Evolutionary conservation across 1,284 basidiomycete species (phyloP).

Genomic region (Cutaneotrichosporon sp.): DNA sequence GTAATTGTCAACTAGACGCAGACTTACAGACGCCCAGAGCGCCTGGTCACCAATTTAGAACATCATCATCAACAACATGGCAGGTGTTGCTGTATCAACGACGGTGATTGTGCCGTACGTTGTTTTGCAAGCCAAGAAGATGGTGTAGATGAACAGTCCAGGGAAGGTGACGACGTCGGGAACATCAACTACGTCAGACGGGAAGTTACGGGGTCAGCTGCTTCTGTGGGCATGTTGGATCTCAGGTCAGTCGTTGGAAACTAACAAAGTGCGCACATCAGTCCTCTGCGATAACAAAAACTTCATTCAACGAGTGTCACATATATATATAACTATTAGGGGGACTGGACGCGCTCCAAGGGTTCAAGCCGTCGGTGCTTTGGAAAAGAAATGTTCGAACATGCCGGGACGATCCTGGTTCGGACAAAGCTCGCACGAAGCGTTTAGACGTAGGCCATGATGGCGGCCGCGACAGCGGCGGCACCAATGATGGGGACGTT

Average conservation of each 20-base stretch:
- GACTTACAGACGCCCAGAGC: too few species aligned
- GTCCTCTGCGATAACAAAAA: not conserved
- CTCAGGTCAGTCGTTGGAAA: not conserved
- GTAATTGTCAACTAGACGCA: too few species aligned
- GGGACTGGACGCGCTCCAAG: not conserved
- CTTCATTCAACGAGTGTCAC: conserved; percentile 10
- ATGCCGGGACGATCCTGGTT: not conserved
- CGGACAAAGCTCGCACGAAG: not conserved
- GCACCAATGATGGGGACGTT: conserved; percentile 15
- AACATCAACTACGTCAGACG: not conserved
- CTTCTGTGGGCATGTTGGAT: not conserved
- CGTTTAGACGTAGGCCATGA: conserved; percentile 19
- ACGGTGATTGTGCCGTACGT: not conserved
- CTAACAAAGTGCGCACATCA: not conserved
- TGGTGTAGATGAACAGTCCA: not conserved
- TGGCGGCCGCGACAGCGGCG: conserved; percentile 10
- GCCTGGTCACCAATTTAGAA: not conserved
- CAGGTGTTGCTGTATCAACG: too few species aligned
- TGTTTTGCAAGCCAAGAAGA: not conserved
- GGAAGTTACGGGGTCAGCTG: not conserved
- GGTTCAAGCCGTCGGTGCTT: not conserved
- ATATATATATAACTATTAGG: conserved; percentile 12
- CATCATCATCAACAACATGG: not conserved
- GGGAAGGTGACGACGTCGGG: not conserved
- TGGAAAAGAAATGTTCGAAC: not conserved